Evolutionary conservation across 192 early-diverging fungal species (phyloP), one percentile per base, ranked within the genome.

Genomic region (Coemansia sp.): DNA sequence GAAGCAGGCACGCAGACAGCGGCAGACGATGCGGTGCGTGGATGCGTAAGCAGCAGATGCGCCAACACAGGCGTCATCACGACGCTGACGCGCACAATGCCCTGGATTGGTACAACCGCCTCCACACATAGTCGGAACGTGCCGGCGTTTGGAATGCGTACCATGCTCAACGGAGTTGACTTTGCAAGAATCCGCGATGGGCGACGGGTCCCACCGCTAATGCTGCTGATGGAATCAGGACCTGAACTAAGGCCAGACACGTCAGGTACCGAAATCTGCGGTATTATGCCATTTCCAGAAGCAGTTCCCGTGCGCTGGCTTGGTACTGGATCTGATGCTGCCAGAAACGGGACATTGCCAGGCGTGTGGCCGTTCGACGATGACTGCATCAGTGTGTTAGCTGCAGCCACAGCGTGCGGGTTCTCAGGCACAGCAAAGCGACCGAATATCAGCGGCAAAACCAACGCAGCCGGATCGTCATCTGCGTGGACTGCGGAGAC

Each of bases 361-460:
- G 79, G 68, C 14, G 65, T 65, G 20, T 76, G 65, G 49, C 71
- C 71, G 43, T 48, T 42, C 0, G 68, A 49, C 7, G 74, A 77
- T 1, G 79, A 81, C 17, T 66, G 72, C 46, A 75, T 41, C 58
- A 81, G 57, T 32, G 79, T 74, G 17, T 68, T 72, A 57, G 79
- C 79, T 0, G 79, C 74, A 1, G 71, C 70, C 45, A 70, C 65
- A 9, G 79, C 67, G 4, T 56, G 71, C 32, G 68, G 71, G 44
- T 81, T 64, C 25, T 68, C 74, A 0, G 79, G 79, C 64, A 70
- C 61, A 0, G 79, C 72, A 54, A 81, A 70, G 25, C 79, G 69
- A 7, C 79, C 79, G 62, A 81, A 81, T n/a, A 81, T 70, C 22
- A 76, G 53, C 5, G 79, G 79, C 37, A 81, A 62, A 38, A 81